Percentiles rank a stretch among this genome's conserved stretches.
These are phyloP conservation scores for Ilyonectria sp. DNA, from an alignment of 2,329 filamentous ascomycete genomes.

Conservation along the genomic window DNA sequence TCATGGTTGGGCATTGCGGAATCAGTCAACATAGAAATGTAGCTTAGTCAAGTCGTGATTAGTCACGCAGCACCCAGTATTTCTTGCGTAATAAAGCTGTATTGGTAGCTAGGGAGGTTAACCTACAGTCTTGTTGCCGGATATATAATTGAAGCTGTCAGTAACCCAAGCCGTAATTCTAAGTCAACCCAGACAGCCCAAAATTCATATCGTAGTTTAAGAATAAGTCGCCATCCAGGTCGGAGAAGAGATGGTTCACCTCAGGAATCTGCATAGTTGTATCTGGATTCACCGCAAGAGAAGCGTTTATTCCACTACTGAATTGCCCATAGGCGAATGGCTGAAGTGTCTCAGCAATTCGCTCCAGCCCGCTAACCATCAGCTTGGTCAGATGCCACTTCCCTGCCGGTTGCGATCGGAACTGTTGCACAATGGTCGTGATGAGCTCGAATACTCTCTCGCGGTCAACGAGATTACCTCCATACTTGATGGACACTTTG, in stretches of 20 bases:
- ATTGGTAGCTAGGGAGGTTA: too few relatives aligned
- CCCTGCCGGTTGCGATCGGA: conserved; percentile 54
- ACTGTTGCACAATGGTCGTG: conserved; percentile 55
- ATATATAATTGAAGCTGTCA: too few relatives aligned
- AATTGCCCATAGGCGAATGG: neutral
- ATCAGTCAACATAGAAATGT: too few relatives aligned
- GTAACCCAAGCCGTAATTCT: neutral
- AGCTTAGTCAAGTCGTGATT: too few relatives aligned
- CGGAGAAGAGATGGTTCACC: conserved; percentile 34
- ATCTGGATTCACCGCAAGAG: neutral
- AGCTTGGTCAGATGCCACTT: conserved; percentile 61
- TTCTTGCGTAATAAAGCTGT: too few relatives aligned
- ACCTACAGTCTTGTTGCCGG: too few relatives aligned
- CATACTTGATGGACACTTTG: conserved; percentile 60
- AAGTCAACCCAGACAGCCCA: conserved; percentile 19
- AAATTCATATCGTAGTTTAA: conserved; percentile 38
- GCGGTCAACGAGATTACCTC: conserved; percentile 56
- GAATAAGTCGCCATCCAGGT: conserved; percentile 34
- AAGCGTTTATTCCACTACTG: neutral
- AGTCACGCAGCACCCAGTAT: too few relatives aligned
- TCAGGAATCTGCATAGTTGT: neutral
- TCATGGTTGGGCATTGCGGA: too few relatives aligned
- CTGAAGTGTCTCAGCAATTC: conserved; percentile 35
- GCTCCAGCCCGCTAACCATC: conserved; percentile 61
- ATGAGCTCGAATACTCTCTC: conserved; percentile 55